phyloP scores from a whole-genome alignment of 352 stramenopile genomes.

The Globisporangium camurandrum region DNA sequence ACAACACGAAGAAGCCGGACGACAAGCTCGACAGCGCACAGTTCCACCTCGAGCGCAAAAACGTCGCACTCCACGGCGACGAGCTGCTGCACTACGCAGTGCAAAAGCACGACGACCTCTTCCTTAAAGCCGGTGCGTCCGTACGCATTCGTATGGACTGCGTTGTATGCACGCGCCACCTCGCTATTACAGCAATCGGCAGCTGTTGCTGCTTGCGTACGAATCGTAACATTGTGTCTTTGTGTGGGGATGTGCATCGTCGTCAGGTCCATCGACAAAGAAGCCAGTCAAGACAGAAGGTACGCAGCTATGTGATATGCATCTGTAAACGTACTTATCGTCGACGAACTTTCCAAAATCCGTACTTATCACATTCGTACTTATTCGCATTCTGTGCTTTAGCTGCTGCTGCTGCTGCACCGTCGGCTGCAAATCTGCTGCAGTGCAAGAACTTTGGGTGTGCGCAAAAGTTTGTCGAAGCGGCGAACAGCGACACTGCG shows the following conservation, averaged over 20 bases:
- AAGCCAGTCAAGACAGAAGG: slow-evolving; percentile 35
- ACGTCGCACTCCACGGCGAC: slow-evolving; percentile 49
- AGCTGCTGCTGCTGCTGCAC: not conserved
- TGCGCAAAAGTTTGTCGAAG: slow-evolving; percentile 70
- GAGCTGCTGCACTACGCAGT: slow-evolving; percentile 73
- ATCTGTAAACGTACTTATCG: slow-evolving; percentile 1
- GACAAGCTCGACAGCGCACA: slow-evolving; percentile 38
- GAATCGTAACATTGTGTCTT: too few relatives aligned
- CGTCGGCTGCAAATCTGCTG: slow-evolving; percentile 19
- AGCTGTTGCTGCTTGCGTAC: not conserved
- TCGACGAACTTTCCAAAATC: too few relatives aligned
- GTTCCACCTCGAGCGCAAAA: slow-evolving; percentile 74
- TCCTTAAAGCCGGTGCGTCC: slow-evolving; percentile 51
- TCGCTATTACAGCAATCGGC: not conserved
- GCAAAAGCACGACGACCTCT: slow-evolving; percentile 84
- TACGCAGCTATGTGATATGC: slow-evolving; percentile 16
- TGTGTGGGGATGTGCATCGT: not conserved
- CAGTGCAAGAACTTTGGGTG: slow-evolving; percentile 87
- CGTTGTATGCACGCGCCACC: not conserved
- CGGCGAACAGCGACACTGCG: slow-evolving; percentile 66
- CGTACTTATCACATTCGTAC: too few relatives aligned
- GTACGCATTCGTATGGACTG: too few relatives aligned
- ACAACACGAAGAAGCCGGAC: slow-evolving; percentile 85
- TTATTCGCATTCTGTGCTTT: not conserved
- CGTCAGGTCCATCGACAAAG: slow-evolving; percentile 32